phyloP scores from a whole-genome alignment of 176 grass and related monocot genomes.

The Phyllostachys edulis region DNA sequence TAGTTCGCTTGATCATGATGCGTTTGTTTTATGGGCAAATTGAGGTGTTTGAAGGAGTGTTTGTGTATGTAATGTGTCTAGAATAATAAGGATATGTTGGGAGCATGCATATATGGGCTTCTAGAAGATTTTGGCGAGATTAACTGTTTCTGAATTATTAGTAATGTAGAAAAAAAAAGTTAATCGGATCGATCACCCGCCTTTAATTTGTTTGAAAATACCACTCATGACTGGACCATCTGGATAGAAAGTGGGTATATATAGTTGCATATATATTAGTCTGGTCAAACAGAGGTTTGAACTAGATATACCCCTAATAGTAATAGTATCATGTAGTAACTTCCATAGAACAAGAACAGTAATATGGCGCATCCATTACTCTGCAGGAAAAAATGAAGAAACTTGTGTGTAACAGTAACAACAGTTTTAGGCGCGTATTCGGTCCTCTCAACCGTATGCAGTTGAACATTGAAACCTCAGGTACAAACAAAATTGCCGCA shows the following conservation, averaged over 20 bases:
- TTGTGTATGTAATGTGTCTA: constrained; percentile 11
- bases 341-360: background rate
- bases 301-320: too few species aligned
- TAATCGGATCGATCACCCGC: background rate
- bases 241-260: too few species aligned
- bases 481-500: background rate
- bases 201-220: background rate
- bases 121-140: constrained; percentile 14
- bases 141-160: background rate
- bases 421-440: background rate
- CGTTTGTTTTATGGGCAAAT: background rate
- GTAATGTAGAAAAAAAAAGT: background rate
- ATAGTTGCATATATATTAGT: too few species aligned
- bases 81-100: constrained; percentile 23
- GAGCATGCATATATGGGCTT: constrained; percentile 21
- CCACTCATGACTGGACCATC: background rate
- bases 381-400: background rate
- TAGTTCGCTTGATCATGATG: background rate
- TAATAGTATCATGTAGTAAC: background rate
- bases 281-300: too few species aligned
- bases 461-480: background rate
- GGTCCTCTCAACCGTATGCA: background rate
- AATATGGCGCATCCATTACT: background rate
- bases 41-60: background rate
- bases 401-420: background rate